Conservation (phyloP, 1,284 basidiomycete species). For the Athelia sp. region DNA sequence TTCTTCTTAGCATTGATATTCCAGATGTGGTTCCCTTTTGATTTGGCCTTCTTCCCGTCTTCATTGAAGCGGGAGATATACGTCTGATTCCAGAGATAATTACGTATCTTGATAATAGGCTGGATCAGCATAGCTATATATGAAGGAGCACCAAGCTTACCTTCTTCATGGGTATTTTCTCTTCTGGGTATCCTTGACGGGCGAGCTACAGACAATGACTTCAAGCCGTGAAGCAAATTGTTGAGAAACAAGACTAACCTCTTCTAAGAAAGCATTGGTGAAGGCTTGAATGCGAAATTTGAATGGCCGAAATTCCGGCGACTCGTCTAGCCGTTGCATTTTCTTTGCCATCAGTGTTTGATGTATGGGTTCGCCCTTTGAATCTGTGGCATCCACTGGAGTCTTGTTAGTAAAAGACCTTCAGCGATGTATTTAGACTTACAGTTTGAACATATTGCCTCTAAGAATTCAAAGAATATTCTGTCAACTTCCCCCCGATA, state of each 20-base stretch:
- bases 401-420: constrained; percentile 11
- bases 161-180: constrained; percentile 88
- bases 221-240: constrained; percentile 7
- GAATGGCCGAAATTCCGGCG: constrained; percentile 95
- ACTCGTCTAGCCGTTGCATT: constrained; percentile 95
- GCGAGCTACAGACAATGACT: constrained; percentile 49
- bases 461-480: constrained; percentile 90
- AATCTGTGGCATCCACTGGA: constrained; percentile 87
- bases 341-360: constrained; percentile 99
- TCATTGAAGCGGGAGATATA: constrained; percentile 98
- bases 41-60: constrained; percentile 99
- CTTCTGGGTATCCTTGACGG: constrained; percentile 74
- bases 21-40: constrained; percentile 99
- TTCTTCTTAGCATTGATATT: constrained; percentile 92
- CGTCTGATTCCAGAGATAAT: constrained; percentile 92
- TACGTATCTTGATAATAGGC: constrained; percentile 71
- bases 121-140: constrained; percentile 14
- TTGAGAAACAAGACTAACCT: constrained; percentile 42
- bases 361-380: constrained; percentile 95
- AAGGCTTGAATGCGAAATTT: constrained; percentile 99
- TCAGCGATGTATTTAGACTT: constrained; percentile 27
- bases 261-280: constrained; percentile 93
- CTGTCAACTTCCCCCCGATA: constrained; percentile 81
- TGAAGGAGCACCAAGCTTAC: constrained; percentile 31
- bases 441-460: constrained; percentile 88